These are phyloP conservation scores for Cryptococcus jaspeensis DNA, from an alignment of 1,284 basidiomycete species.

Conservation along the genomic window DNA sequence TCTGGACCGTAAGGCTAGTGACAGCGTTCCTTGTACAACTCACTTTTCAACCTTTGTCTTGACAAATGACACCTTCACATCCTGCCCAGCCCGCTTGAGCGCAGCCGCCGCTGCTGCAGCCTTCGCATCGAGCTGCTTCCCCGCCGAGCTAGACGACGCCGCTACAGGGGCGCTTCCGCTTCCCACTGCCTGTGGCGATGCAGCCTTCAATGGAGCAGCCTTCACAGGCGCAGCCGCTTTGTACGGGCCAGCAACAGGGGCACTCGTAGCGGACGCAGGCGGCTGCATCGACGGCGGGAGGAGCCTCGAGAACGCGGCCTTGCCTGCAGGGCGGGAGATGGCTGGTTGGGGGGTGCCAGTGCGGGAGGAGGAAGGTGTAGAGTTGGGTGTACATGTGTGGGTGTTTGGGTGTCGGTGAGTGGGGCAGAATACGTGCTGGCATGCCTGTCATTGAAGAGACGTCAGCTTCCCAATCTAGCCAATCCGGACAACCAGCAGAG, in stretches of 20 bases:
- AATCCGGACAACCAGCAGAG: not conserved
- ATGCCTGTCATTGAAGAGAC: slow-evolving; percentile 22
- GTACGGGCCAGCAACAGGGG: slow-evolving; percentile 2
- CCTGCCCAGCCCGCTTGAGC: slow-evolving; percentile 44
- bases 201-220: slow-evolving; percentile 1
- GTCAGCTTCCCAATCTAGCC: not conserved
- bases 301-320: slow-evolving; percentile 34
- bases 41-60: slow-evolving; percentile 48
- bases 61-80: slow-evolving; percentile 49
- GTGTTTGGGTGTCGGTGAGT: slow-evolving; percentile 35
- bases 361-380: slow-evolving; percentile 20
- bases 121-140: slow-evolving; percentile 32
- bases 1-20: not conserved
- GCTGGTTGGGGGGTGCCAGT: slow-evolving; percentile 19
- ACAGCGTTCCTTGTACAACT: slow-evolving; percentile 9
- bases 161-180: not conserved
- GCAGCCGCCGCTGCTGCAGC: slow-evolving; percentile 47
- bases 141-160: not conserved
- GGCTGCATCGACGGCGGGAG: slow-evolving; percentile 21
- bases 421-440: slow-evolving; percentile 42
- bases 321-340: slow-evolving; percentile 16
- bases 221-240: slow-evolving; percentile 7
- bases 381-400: slow-evolving; percentile 35
- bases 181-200: no score
- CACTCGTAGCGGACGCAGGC: not conserved